Base-by-base conservation (phyloP, 225 moss, liverwort and hornwort genomes). In the Physcomitrellopsis africana region DNA sequence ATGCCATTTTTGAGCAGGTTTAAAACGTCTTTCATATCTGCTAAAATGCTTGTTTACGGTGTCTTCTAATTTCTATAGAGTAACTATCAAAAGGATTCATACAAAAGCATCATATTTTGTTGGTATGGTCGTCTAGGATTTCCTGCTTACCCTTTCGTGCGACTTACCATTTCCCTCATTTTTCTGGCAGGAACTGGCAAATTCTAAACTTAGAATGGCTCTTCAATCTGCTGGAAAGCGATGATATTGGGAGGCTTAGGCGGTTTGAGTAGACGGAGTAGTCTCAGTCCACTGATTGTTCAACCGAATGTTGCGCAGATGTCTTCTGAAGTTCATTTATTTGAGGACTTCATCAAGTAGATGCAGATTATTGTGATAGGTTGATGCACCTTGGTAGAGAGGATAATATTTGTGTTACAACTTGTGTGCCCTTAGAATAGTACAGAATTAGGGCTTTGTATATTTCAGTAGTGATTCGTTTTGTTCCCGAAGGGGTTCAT, bases 1-100 rank as follows among this genome's bases (percentile, higher is more conserved):
- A 75, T 37, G 81, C 86, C 66, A 77, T 91, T 68, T 76, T 53
- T 55, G 79, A 83, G 77, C 85, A 89, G 89, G 89, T 89, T 57
- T 63, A 46, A 19, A 47, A 10, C 51, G 60, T 26, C 43, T 32
- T 27, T 19, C 42, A 45, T 55, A 14, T 55, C 60, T 58, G 56
- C 7, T 37, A 7, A 37, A 73, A 13, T 13, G 14, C 13, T 58
- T 23, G 22, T 47, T 29, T 49, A 17, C 5, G 37, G 13, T 29
- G 51, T 23, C 45, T 62, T 32, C 49, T 49, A n/a, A 24, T 51
- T 62, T 22, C 3, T 44, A 37, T 37, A 37, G 1, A 15, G 9
- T 61, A 42, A 5, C 64, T 26, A 3, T 24, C 10, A 29, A 4
- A 16, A 11, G 59, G 8, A 68, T 52, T 46, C 10, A 26, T 51